Evolutionary conservation across 768 basidiomycete genomes (phyloP).

Genomic region (Hygrocybe coccinea): DNA sequence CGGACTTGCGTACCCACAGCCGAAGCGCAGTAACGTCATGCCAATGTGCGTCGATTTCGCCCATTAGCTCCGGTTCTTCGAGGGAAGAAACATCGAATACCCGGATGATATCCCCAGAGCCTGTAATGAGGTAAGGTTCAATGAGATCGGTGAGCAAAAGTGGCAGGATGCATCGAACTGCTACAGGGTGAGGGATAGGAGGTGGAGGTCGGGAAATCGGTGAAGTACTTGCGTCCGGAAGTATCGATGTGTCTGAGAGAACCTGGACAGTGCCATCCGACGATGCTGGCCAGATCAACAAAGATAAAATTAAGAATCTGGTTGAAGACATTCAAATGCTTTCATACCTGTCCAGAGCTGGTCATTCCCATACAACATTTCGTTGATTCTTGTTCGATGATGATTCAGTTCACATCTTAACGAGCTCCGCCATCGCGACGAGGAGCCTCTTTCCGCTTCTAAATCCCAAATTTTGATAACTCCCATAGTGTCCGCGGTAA

Average conservation of each 20-base stretch:
- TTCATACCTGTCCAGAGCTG: constrained; percentile 84
- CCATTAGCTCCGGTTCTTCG: constrained; percentile 65
- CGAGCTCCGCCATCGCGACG: constrained; percentile 47
- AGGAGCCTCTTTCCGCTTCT: constrained; percentile 34
- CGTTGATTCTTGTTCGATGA: constrained; percentile 83
- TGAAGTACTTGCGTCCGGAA: constrained; percentile 7
- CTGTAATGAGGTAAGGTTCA: constrained; percentile 76
- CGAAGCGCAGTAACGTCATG: constrained; percentile 78
- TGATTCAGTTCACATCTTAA: constrained; percentile 53
- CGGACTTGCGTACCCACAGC: constrained; percentile 58
- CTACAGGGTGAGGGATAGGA: constrained; percentile 53
- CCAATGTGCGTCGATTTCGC: constrained; percentile 81
- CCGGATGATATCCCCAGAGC: constrained; percentile 77
- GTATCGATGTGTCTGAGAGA: constrained; percentile 35
- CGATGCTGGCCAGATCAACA: constrained; percentile 57
- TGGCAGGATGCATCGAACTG: constrained; percentile 72
- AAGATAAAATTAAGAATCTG: neutral
- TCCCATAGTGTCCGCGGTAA: constrained; percentile 92
- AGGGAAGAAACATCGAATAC: constrained; percentile 71
- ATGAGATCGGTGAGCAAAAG: constrained; percentile 56
- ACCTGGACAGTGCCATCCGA: constrained; percentile 81
- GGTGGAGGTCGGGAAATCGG: constrained; percentile 29
- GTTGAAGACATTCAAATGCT: neutral
- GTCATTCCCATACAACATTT: constrained; percentile 58
- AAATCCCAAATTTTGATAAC: constrained; percentile 78